phyloP scores from a whole-genome alignment of 108 stramenopile species.

The Cyclotella choctawhatcheeana region DNA sequence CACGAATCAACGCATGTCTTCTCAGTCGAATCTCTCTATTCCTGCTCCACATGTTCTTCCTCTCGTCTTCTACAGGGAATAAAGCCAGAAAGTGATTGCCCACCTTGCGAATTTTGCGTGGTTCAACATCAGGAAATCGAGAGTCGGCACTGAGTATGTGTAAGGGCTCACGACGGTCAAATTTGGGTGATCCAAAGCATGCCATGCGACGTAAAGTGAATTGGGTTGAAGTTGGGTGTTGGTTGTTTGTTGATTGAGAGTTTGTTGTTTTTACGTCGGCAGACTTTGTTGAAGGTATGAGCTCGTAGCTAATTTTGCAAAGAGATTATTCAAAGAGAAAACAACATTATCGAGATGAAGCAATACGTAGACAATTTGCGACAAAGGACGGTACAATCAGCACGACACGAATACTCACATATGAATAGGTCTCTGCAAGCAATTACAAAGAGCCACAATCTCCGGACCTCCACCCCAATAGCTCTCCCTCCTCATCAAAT shows the following conservation, averaged over 20 bases:
- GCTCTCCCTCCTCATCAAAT: slow-evolving; percentile 84
- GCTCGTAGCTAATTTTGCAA: slow-evolving; percentile 26
- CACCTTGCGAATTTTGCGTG: slow-evolving; percentile 64
- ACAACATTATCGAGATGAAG: background rate
- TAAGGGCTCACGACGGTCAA: slow-evolving; percentile 72
- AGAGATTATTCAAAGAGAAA: background rate
- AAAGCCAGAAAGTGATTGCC: slow-evolving; percentile 97
- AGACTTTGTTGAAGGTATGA: slow-evolving; percentile 18
- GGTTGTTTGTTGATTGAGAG: slow-evolving; percentile 11
- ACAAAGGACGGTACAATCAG: background rate
- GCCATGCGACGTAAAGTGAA: slow-evolving; percentile 93
- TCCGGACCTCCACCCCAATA: slow-evolving; percentile 98
- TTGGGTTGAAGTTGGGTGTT: slow-evolving; percentile 19
- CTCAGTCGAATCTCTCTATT: background rate
- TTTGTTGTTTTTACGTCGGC: slow-evolving; percentile 6
- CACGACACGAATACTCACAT: slow-evolving; percentile 75
- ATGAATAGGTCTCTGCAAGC: slow-evolving; percentile 92
- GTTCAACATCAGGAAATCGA: slow-evolving; percentile 88
- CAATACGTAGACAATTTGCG: background rate
- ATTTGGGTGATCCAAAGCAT: slow-evolving; percentile 92
- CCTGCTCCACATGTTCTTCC: background rate
- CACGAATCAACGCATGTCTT: slow-evolving; percentile 34
- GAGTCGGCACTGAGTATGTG: slow-evolving; percentile 85
- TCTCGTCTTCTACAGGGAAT: slow-evolving; percentile 56
- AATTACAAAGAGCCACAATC: slow-evolving; percentile 94